Evolutionary conservation across 441 rosid genomes (phyloP).

Genomic region (Gossypium trilobum): DNA sequence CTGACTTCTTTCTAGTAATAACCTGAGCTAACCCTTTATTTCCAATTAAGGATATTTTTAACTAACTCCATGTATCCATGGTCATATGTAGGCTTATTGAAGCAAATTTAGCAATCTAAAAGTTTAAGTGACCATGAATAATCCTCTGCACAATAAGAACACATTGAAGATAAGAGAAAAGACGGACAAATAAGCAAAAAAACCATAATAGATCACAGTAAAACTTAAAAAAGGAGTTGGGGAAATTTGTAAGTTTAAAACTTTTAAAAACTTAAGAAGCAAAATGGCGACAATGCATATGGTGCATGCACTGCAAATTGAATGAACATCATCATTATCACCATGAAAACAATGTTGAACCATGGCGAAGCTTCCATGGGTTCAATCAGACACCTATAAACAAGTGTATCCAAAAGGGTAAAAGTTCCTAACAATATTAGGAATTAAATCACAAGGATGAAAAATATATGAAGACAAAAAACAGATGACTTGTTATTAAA

Average conservation of each 20-base stretch:
- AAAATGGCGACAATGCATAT: not conserved
- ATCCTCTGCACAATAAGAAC: not conserved
- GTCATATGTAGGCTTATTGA: not conserved
- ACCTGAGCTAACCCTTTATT: not conserved
- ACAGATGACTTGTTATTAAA: not conserved
- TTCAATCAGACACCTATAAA: not conserved
- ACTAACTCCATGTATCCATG: not conserved
- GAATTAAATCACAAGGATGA: not conserved
- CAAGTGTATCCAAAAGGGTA: not conserved
- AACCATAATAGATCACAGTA: not conserved
- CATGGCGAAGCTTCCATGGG: not conserved
- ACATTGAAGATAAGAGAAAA: not conserved
- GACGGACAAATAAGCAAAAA: not conserved
- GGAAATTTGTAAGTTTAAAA: not conserved
- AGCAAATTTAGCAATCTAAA: not conserved
- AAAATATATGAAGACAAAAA: not conserved
- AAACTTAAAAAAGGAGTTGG: not conserved
- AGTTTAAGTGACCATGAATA: not conserved
- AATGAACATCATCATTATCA: not conserved
- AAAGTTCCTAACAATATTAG: not conserved
- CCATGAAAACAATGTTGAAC: not conserved
- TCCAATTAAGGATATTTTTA: not conserved
- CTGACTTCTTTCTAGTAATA: not conserved
- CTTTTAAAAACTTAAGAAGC: not conserved
- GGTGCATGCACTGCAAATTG: not conserved